phyloP scores from a whole-genome alignment of 805 yeast species.

The Sugiyamaella chiloensis region DNA sequence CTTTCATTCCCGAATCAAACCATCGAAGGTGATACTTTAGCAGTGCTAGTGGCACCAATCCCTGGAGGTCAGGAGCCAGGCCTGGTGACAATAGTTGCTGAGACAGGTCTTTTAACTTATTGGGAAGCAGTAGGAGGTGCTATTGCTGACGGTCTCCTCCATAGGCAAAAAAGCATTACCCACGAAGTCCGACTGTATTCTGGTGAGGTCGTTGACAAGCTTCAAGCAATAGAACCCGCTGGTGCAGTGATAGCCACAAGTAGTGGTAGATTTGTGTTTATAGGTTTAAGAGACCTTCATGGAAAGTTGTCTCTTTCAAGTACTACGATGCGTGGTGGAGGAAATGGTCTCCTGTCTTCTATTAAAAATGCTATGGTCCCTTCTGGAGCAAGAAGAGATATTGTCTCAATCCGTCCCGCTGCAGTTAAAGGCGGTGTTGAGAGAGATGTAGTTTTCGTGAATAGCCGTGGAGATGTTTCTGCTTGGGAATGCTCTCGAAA shows the following conservation, averaged over 20 bases:
- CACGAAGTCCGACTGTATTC: slow-evolving; percentile 43
- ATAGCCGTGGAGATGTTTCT: slow-evolving; percentile 45
- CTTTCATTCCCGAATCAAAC: slow-evolving; percentile 44
- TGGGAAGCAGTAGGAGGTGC: slow-evolving; percentile 74
- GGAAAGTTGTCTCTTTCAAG: slow-evolving; percentile 51
- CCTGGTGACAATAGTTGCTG: slow-evolving; percentile 58
- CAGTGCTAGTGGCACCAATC: slow-evolving; percentile 56
- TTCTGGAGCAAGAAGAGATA: slow-evolving; percentile 36
- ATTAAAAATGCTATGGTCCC: slow-evolving; percentile 27
- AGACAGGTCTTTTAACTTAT: slow-evolving; percentile 58
- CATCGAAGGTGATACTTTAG: slow-evolving; percentile 37
- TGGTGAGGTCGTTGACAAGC: slow-evolving; percentile 54
- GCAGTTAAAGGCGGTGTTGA: slow-evolving; percentile 50
- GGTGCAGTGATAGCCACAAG: slow-evolving; percentile 73
- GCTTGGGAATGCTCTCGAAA: slow-evolving; percentile 49
- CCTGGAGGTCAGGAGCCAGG: slow-evolving; percentile 62
- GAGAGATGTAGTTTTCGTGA: slow-evolving; percentile 40
- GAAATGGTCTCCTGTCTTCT: slow-evolving; percentile 30
- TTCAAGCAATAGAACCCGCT: slow-evolving; percentile 65
- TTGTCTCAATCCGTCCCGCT: slow-evolving; percentile 59
- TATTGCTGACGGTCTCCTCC: slow-evolving; percentile 58
- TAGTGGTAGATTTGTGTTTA: slow-evolving; percentile 58
- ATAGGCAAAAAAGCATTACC: slow-evolving; percentile 36
- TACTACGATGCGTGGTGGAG: slow-evolving; percentile 28
- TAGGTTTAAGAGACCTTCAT: slow-evolving; percentile 61